A percentile compares a stretch with the other conserved stretches of the same genome.
Evolutionary conservation across 176 grass and related monocot species (phyloP).

Genomic region (Dactylis glomerata): DNA sequence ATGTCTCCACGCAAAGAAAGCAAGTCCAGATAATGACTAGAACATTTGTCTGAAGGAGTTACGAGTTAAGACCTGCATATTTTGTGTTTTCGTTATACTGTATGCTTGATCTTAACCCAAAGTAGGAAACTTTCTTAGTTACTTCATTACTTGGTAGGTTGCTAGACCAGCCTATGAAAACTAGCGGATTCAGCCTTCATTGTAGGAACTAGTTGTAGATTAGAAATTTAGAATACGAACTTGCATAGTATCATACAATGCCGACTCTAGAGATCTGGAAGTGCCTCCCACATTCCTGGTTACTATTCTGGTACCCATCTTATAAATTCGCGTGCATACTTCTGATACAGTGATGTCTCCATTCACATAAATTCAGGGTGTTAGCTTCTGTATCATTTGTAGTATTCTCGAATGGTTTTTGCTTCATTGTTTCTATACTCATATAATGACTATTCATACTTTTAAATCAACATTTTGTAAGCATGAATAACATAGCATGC

Average conservation of each 20-base stretch:
- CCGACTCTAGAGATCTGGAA: neutral
- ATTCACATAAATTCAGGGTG: neutral
- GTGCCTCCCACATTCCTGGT: neutral
- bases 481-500: neutral
- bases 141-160: neutral
- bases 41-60: neutral
- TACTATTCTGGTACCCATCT: neutral
- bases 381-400: slow-evolving; percentile 5
- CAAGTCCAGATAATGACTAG: neutral
- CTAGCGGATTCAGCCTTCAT: neutral
- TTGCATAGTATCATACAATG: neutral
- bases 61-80: neutral
- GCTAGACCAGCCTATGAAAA: neutral
- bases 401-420: neutral
- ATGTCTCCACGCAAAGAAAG: neutral
- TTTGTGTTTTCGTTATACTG: neutral
- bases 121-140: neutral
- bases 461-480: neutral
- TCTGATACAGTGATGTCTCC: neutral
- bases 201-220: neutral
- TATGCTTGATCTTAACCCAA: neutral
- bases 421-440: slow-evolving; percentile 1
- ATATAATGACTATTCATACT: neutral
- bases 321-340: neutral
- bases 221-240: neutral